Base-by-base conservation (phyloP, 129 eudicot genomes). In the Solidago caesia region DNA sequence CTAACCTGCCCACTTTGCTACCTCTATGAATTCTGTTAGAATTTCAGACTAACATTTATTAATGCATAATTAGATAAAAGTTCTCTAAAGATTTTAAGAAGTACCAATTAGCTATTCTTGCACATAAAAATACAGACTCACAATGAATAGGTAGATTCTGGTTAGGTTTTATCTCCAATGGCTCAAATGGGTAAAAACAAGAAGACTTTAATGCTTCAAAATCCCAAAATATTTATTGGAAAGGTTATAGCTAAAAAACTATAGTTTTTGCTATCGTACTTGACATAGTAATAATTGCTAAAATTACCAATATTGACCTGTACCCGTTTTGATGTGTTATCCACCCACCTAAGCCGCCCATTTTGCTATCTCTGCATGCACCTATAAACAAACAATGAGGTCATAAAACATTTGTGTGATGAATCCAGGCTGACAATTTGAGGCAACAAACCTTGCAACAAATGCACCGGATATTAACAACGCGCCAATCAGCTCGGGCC, bases 401-500 rank as follows among this genome's bases (percentile, higher is more conserved):
- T 56, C 27, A 46, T 46, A 46, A 46, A 9, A 7, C 21, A 58
- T 58, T 65, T 75, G 9, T 72, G 16, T 65, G 8, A 44, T 71
- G 8, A 51, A 62, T 47, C 61, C 91, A 89, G 96, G 96, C 96
- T 14, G 96, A 89, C 82, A 86, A 89, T 80, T 81, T 86, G 44
- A 78, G 96, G 57, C 85, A 89, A 69, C 96, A 89, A 82, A 89
- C 96, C 5, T 71, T 89, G 63, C 91, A 89, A 68, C 91, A 89
- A 80, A 77, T 89, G 87, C 91, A 86, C 79, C 78, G 91, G 9
- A 84, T 86, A 76, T 70, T 89, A 71, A 89, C 96, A 44, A 89
- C 96, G 9, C 85, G 89, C 16, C 96, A 89, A 69, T 86, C 96
- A 53, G 96, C 96, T 60, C 84, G 96, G 49, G 96, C 96, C 4